Evolutionary conservation across 1,139 yeast species (phyloP).

Genomic region (Taphrina sp.): DNA sequence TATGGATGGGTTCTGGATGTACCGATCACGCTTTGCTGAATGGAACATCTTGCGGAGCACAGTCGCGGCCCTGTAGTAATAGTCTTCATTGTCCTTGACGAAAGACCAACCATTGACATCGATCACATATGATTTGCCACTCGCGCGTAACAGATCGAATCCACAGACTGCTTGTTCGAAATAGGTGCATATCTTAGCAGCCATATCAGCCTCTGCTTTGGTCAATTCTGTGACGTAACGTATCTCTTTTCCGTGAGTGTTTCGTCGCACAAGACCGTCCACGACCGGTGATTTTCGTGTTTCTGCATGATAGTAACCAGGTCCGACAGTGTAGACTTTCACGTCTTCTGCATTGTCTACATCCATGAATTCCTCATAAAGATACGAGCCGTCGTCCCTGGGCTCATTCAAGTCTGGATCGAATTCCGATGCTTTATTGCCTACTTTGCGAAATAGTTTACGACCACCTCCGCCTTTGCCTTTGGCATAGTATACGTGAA

Average conservation of each 20-base stretch:
- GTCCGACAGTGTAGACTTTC: slow-evolving; percentile 96
- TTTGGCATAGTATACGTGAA: slow-evolving; percentile 83
- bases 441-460: slow-evolving; percentile 87
- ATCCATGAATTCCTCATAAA: slow-evolving; percentile 94
- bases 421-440: slow-evolving; percentile 94
- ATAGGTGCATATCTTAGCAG: slow-evolving; percentile 65
- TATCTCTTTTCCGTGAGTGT: slow-evolving; percentile 95
- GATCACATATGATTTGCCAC: slow-evolving; percentile 85
- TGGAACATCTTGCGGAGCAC: slow-evolving; percentile 73
- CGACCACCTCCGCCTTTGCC: slow-evolving; percentile 97
- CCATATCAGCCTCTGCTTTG: slow-evolving; percentile 74
- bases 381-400: slow-evolving; percentile 84
- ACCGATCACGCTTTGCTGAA: slow-evolving; percentile 58
- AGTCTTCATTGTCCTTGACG: slow-evolving; percentile 85
- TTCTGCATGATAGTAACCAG: slow-evolving; percentile 89
- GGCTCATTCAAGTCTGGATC: slow-evolving; percentile 76
- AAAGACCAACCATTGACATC: slow-evolving; percentile 98
- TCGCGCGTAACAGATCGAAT: slow-evolving; percentile 85
- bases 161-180: slow-evolving; percentile 98
- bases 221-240: slow-evolving; percentile 80
- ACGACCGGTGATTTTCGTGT: slow-evolving; percentile 98
- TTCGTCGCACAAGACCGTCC: slow-evolving; percentile 95
- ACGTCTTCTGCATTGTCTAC: slow-evolving; percentile 98
- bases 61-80: slow-evolving; percentile 79
- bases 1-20: slow-evolving; percentile 39